Base-by-base conservation (phyloP, 306 rosid genomes). In the Mimosa bimucronata region DNA sequence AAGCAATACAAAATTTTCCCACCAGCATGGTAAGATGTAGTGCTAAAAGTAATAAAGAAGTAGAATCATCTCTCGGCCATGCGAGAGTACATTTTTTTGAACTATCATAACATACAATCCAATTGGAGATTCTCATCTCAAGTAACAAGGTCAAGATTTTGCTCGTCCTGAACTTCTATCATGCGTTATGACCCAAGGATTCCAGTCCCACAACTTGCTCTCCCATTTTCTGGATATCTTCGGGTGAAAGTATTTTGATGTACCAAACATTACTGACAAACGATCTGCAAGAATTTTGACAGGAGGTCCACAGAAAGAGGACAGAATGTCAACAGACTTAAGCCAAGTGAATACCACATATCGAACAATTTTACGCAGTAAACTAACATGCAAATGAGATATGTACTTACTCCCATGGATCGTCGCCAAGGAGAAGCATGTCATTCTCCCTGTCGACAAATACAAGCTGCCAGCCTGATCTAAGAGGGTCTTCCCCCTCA, bases 401-500 rank as follows among this genome's bases (percentile, higher is more conserved):
- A 57, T 29, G 85, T 40, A 85, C 97, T 93, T 89, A 91, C 97
- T 93, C 97, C 97, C 97, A 93, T 26, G 97, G 97, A 68, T 89
- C 97, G 73, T 93, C 97, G 46, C 97, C 97, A 88, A 93, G 97
- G 92, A 93, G 97, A 91, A 93, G 97, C 81, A 87, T 91, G 77
- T 93, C 97, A 58, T 93, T 79, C 97, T 93, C 97, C 97, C 93
- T 91, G 93, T 93, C 97, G 79, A 93, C 97, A 38, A 93, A 93
- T 87, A 93, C 97, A 93, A 93, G 97, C 97, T 93, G 97, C 97
- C 97, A 93, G 97, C 97, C 97, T 93, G 97, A 93, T 93, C 97
- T 93, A 93, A 81, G 91, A 91, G 91, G 91, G 81, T 91, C 94
- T 89, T 88, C 97, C 72, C 94, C 97, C 97, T 91, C 97, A 16